phyloP scores from a whole-genome alignment of 176 grass and related monocot genomes.

The Elymus sibiricus region DNA sequence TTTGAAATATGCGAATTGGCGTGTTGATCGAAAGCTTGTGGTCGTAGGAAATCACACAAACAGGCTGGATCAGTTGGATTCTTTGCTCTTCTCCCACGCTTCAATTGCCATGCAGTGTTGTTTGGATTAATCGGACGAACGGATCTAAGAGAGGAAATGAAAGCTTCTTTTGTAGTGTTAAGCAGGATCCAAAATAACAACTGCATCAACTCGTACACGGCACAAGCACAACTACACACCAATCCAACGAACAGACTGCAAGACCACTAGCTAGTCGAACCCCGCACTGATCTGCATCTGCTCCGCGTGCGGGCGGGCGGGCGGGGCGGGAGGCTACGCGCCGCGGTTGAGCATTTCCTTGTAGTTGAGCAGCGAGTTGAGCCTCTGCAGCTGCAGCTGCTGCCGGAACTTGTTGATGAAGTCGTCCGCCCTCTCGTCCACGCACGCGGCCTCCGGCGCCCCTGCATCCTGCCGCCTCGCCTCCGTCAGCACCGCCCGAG shows the following conservation, averaged over 20 bases:
- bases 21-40: not conserved
- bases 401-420: constrained; percentile 82
- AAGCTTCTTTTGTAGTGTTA: not conserved
- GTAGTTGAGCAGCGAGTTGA: constrained; percentile 73
- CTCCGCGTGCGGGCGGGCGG: not conserved
- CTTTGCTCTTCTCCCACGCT: not conserved
- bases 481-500: not conserved
- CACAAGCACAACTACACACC: not conserved
- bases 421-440: constrained; percentile 60
- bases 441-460: constrained; percentile 16
- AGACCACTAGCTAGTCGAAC: not conserved
- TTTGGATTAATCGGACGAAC: not conserved
- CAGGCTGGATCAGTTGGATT: not conserved
- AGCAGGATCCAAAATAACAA: not conserved
- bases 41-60: not conserved
- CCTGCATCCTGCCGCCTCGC: not conserved
- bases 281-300: not conserved
- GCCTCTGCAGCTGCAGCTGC: constrained; percentile 71
- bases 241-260: not conserved
- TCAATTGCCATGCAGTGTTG: not conserved
- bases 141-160: not conserved
- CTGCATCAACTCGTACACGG: not conserved
- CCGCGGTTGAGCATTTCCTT: constrained; percentile 73
- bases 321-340: not conserved
- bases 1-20: not conserved